Evolutionary conservation across 331 rosid species (phyloP).

Genomic region (Cydonia oblonga): DNA sequence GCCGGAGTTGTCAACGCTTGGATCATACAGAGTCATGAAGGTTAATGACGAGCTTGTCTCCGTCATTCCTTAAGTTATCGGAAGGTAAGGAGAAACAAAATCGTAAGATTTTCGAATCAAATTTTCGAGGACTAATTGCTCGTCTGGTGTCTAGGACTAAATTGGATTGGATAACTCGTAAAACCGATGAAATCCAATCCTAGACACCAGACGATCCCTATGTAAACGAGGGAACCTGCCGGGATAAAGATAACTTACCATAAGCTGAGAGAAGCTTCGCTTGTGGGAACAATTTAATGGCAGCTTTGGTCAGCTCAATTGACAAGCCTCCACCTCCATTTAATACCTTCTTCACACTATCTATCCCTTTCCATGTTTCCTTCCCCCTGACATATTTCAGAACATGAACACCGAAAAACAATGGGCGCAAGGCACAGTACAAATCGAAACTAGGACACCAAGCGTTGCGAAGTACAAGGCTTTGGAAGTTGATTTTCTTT

Average conservation of each 20-base stretch:
- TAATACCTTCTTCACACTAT: conserved; percentile 54
- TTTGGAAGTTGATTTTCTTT: no score
- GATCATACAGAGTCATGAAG: conserved; percentile 51
- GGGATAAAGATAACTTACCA: conserved; percentile 37
- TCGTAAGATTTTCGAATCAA: no score
- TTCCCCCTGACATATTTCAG: conserved; percentile 25
- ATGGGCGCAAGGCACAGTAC: neutral
- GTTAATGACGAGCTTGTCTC: conserved; percentile 81
- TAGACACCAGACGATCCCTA: neutral
- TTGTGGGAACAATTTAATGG: conserved; percentile 42
- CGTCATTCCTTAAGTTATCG: conserved; percentile 54
- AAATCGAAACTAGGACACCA: no score
- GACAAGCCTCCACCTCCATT: conserved; percentile 93
- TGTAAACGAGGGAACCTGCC: neutral
- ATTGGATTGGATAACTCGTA: no score
- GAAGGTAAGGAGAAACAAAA: no score
- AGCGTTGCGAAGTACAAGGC: no score
- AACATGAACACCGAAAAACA: neutral
- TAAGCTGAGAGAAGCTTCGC: conserved; percentile 90
- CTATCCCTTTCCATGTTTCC: conserved; percentile 42
- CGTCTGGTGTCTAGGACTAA: no score
- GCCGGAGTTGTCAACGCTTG: conserved; percentile 21
- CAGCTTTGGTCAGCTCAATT: conserved; percentile 39
- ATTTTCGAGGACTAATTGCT: no score
- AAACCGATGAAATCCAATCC: neutral